phyloP scores from a whole-genome alignment of 164 flowering plant genomes.

The grape (Vitis vinifera) region DNA sequence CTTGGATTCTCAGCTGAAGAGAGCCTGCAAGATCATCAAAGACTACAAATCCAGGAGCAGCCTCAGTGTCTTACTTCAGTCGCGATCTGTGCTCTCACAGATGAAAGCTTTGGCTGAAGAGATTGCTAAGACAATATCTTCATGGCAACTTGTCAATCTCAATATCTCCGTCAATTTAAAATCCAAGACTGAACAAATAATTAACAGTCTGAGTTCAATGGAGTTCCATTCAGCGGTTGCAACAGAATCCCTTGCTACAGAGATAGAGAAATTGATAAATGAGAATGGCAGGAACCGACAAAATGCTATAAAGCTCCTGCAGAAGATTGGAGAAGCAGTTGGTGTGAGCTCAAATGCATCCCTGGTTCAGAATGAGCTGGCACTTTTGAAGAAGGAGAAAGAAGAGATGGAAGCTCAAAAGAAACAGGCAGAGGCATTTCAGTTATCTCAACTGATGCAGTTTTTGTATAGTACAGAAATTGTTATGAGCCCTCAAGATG shows the following conservation, averaged over 20 bases:
- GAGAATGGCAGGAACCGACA: slow-evolving; percentile 6
- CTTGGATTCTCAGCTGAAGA: slow-evolving; percentile 8
- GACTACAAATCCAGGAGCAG: slow-evolving; percentile 20
- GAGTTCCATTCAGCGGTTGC: slow-evolving; percentile 16
- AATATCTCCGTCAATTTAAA: slow-evolving; percentile 13
- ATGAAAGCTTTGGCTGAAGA: slow-evolving; percentile 19
- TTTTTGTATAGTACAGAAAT: slow-evolving; percentile 23
- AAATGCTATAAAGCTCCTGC: slow-evolving; percentile 13
- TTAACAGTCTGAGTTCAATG: slow-evolving; percentile 15
- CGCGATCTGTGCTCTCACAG: slow-evolving; percentile 7
- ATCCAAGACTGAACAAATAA: slow-evolving; percentile 11
- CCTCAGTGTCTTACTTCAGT: slow-evolving; percentile 16
- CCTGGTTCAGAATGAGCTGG: slow-evolving; percentile 20
- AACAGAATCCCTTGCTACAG: slow-evolving; percentile 16
- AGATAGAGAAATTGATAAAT: slow-evolving; percentile 11
- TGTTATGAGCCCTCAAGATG: slow-evolving; percentile 11
- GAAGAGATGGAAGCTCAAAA: slow-evolving; percentile 24
- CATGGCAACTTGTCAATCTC: slow-evolving; percentile 21
- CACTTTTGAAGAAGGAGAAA: slow-evolving; percentile 21
- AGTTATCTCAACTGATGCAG: slow-evolving; percentile 25
- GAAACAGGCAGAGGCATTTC: slow-evolving; percentile 30
- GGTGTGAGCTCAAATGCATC: slow-evolving; percentile 17
- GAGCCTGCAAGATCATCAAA: slow-evolving; percentile 16
- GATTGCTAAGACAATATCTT: slow-evolving; percentile 22
- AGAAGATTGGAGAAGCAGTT: slow-evolving; percentile 22